Conservation (phyloP, 225 moss, liverwort and hornwort genomes). For the Thuidium tamariscinum region DNA sequence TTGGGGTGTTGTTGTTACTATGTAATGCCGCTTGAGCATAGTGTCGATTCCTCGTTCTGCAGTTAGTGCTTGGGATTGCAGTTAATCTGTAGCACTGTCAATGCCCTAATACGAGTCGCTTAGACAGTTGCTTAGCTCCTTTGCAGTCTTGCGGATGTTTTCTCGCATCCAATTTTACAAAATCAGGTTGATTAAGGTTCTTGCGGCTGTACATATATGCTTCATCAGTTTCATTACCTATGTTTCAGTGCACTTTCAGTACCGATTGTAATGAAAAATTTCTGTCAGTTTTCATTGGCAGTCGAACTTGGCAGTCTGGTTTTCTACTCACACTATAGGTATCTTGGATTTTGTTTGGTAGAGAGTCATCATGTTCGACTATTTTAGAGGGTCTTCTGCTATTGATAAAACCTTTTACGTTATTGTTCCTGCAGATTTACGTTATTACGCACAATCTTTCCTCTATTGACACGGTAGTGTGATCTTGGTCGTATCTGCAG, state of each 20-base stretch:
- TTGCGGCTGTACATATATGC: background rate
- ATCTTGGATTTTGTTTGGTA: background rate
- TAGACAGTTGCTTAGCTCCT: background rate
- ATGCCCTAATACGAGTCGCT: background rate
- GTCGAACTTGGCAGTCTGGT: background rate
- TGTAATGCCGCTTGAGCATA: background rate
- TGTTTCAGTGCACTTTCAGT: background rate
- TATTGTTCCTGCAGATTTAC: background rate
- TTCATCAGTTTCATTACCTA: background rate
- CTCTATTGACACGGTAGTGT: background rate
- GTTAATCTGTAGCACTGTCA: background rate
- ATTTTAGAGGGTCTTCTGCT: background rate
- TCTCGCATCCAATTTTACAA: background rate
- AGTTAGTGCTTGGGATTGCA: background rate
- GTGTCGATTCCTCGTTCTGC: background rate
- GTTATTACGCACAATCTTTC: background rate
- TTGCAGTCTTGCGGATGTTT: background rate
- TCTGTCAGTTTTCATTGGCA: background rate
- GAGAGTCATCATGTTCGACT: background rate
- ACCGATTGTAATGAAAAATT: background rate
- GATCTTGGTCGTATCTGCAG: background rate
- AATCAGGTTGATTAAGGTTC: background rate
- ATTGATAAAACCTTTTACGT: background rate
- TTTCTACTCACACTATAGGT: background rate
- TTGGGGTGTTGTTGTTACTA: background rate